Conservation (phyloP, 164 flowering plant species). For the Dillenia turbinata region DNA sequence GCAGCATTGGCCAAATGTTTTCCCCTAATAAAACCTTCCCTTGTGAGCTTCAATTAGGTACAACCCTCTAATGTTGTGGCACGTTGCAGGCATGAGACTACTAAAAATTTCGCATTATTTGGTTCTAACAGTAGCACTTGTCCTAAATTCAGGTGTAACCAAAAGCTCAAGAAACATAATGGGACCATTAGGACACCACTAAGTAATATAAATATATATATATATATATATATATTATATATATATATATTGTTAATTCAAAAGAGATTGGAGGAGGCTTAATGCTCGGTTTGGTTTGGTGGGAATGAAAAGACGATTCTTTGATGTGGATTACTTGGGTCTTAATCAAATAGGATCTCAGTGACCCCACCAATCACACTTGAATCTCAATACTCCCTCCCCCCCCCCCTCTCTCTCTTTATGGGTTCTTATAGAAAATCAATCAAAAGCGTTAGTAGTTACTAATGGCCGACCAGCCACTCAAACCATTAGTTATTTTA, state of each 20-base stretch:
- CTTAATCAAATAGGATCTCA: constrained; percentile 13
- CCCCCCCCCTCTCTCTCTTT: background rate
- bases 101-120: background rate
- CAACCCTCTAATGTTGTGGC: too few relatives aligned
- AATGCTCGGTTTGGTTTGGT: constrained; percentile 1
- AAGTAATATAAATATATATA: too few relatives aligned
- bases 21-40: too few relatives aligned
- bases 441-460: background rate
- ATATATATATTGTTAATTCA: background rate
- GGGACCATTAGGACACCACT: background rate
- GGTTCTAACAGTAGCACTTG: background rate
- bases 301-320: constrained; percentile 1
- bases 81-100: too few relatives aligned
- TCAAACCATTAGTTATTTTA: background rate
- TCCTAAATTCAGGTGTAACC: background rate
- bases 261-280: background rate
- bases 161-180: constrained; percentile 7
- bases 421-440: background rate
- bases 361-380: constrained; percentile 15
- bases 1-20: too few relatives aligned
- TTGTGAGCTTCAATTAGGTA: too few relatives aligned
- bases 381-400: background rate
- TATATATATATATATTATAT: background rate
- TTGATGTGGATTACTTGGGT: constrained; percentile 12
- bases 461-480: constrained; percentile 5